phyloP scores from a whole-genome alignment of 2,329 filamentous ascomycete species.

The Colletotrichum lupini region DNA sequence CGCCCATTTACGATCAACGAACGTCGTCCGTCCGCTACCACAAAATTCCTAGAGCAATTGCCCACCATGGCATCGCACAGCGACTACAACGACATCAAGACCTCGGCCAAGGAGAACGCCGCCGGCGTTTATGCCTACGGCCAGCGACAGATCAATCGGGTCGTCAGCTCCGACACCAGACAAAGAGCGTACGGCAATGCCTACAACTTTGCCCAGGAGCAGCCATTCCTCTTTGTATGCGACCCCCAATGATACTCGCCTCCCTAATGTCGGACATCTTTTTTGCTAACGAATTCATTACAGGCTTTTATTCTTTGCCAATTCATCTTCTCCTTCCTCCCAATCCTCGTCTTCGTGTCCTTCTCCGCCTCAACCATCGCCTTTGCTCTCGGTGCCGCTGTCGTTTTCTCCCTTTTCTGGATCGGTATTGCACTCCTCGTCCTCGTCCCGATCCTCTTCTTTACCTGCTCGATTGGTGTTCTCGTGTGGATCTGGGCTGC shows the following conservation, averaged over 20 bases:
- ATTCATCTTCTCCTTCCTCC: conserved; percentile 72
- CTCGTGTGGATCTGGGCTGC: conserved; percentile 77
- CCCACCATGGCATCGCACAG: background rate
- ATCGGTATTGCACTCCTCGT: conserved; percentile 74
- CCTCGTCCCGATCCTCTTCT: conserved; percentile 75
- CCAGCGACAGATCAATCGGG: conserved; percentile 58
- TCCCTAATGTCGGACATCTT: background rate
- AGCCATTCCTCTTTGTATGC: conserved; percentile 77
- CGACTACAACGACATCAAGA: conserved; percentile 39
- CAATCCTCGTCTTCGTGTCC: conserved; percentile 74
- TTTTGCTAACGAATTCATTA: background rate
- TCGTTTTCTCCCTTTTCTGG: conserved; percentile 76
- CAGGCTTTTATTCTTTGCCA: conserved; percentile 78
- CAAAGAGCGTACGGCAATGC: conserved; percentile 65
- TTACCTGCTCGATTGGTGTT: conserved; percentile 71
- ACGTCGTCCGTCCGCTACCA: background rate
- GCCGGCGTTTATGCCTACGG: conserved; percentile 51
- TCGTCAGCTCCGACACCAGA: conserved; percentile 71
- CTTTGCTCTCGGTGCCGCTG: conserved; percentile 70
- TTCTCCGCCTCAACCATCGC: conserved; percentile 73
- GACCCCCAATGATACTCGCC: background rate
- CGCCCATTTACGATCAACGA: background rate
- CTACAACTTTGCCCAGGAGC: conserved; percentile 67
- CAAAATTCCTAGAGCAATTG: background rate
- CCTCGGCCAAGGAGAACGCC: conserved; percentile 46